Percentiles rank a stretch among this genome's conserved stretches.
These are phyloP conservation scores for Cercospora sesami DNA, from an alignment of 2,329 filamentous ascomycete genomes.

Conservation along the genomic window DNA sequence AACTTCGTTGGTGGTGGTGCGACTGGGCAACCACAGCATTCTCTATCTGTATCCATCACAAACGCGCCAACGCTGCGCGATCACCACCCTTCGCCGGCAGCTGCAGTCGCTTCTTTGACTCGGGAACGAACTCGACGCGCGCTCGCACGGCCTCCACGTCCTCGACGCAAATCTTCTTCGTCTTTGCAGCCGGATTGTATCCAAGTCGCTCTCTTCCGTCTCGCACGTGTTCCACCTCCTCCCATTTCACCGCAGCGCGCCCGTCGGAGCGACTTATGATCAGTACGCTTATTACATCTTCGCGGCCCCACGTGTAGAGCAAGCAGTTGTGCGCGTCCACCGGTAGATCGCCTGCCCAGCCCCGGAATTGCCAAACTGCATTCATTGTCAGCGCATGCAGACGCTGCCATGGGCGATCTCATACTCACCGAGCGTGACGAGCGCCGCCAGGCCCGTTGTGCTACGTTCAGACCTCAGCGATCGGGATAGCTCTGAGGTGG, in stretches of 20 bases:
- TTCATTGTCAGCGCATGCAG: not conserved
- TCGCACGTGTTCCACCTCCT: constrained; percentile 28
- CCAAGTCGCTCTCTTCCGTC: constrained; percentile 34
- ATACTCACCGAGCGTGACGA: constrained; percentile 27
- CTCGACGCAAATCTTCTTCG: constrained; percentile 26
- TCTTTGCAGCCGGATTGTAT: constrained; percentile 30
- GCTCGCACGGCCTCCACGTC: constrained; percentile 31
- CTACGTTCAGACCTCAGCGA: constrained; percentile 7
- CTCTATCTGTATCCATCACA: constrained; percentile 21
- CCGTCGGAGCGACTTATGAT: constrained; percentile 30
- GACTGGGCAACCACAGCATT: not conserved
- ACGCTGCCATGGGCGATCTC: not conserved
- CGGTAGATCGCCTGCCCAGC: constrained; percentile 27
- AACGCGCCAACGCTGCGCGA: constrained; percentile 33
- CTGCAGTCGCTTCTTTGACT: constrained; percentile 19
- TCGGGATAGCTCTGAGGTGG: constrained; percentile 5
- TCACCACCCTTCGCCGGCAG: constrained; percentile 30
- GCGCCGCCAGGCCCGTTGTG: constrained; percentile 20
- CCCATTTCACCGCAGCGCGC: constrained; percentile 24
- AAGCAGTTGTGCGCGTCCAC: constrained; percentile 23
- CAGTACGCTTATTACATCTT: constrained; percentile 22
- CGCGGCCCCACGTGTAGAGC: constrained; percentile 18
- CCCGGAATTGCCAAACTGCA: constrained; percentile 31
- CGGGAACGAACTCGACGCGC: constrained; percentile 21
- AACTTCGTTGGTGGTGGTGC: constrained; percentile 1